Evolutionary conservation across 495 filamentous ascomycete genomes (phyloP).

Genomic region (Neurospora pannonica): DNA sequence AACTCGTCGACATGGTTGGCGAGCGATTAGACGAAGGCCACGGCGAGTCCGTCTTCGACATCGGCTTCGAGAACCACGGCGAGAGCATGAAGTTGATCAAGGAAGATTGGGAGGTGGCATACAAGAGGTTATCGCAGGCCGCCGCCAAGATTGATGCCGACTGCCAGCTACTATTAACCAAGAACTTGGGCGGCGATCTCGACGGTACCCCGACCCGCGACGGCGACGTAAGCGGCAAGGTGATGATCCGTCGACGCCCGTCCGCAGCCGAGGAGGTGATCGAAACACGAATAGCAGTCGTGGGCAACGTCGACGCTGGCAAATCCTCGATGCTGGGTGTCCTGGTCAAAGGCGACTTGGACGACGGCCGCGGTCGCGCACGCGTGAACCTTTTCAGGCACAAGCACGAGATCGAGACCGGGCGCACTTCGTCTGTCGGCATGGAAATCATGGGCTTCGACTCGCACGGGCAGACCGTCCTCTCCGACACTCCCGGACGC

Average conservation of each 20-base stretch:
- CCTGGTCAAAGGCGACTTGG: slow-evolving; percentile 87
- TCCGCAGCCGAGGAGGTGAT: slow-evolving; percentile 74
- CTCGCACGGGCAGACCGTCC: slow-evolving; percentile 73
- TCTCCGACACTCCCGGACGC: slow-evolving; percentile 64
- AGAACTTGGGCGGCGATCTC: slow-evolving; percentile 64
- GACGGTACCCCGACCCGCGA: slow-evolving; percentile 62
- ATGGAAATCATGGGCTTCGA: slow-evolving; percentile 99
- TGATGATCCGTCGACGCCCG: slow-evolving; percentile 70
- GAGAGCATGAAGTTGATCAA: slow-evolving; percentile 79
- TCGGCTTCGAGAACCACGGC: slow-evolving; percentile 86
- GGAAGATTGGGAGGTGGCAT: slow-evolving; percentile 69
- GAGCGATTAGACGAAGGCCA: slow-evolving; percentile 73
- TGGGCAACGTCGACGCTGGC: slow-evolving; percentile 95
- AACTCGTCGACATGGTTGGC: slow-evolving; percentile 53
- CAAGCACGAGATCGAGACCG: slow-evolving; percentile 95
- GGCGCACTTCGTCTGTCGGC: slow-evolving; percentile 89
- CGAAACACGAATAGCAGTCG: slow-evolving; percentile 93
- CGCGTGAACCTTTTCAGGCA: slow-evolving; percentile 95
- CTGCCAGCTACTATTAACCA: slow-evolving; percentile 71
- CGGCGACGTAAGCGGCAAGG: slow-evolving; percentile 65
- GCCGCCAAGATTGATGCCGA: slow-evolving; percentile 61
- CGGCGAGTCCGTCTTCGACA: slow-evolving; percentile 83
- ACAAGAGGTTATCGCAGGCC: slow-evolving; percentile 55
- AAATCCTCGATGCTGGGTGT: slow-evolving; percentile 97
- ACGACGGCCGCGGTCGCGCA: slow-evolving; percentile 90